These are phyloP conservation scores for Fusarium sarcochroum DNA, from an alignment of 2,329 filamentous ascomycete species.

Conservation along the genomic window DNA sequence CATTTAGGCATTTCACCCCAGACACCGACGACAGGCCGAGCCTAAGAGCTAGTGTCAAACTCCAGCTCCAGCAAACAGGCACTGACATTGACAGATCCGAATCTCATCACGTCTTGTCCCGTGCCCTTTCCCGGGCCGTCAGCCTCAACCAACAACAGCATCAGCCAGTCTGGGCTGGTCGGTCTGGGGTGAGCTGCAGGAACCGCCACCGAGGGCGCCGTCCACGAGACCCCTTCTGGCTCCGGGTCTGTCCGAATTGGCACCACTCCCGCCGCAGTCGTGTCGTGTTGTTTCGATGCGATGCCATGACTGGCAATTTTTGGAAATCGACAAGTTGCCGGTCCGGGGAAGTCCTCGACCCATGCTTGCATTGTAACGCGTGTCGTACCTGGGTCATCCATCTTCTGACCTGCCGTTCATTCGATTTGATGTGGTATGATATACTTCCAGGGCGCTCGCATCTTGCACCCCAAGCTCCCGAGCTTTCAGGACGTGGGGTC, in stretches of 20 bases:
- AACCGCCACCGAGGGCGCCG: conserved; percentile 44
- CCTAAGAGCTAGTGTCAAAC: conserved; percentile 9
- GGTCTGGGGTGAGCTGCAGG: conserved; percentile 46
- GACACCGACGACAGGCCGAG: conserved; percentile 40
- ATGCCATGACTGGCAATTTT: conserved; percentile 23
- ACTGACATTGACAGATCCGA: conserved; percentile 33
- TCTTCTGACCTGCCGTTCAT: conserved; percentile 32
- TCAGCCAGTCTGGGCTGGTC: conserved; percentile 20
- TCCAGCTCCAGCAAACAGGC: conserved; percentile 23
- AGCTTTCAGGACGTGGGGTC: conserved; percentile 39
- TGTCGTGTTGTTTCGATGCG: conserved; percentile 35
- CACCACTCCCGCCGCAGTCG: conserved; percentile 44
- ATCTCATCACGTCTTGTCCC: conserved; percentile 31
- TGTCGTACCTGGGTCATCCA: conserved; percentile 34
- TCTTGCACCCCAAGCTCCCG: conserved; percentile 9
- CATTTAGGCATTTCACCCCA: conserved; percentile 31
- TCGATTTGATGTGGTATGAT: conserved; percentile 23
- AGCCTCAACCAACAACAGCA: neutral
- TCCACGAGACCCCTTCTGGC: conserved; percentile 46
- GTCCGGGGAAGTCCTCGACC: conserved; percentile 35
- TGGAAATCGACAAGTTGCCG: conserved; percentile 21
- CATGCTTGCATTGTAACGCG: conserved; percentile 43
- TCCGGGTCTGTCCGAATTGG: conserved; percentile 50
- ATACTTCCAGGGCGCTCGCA: neutral
- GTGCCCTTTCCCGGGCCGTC: conserved; percentile 26